These are phyloP conservation scores for Chromosphaera perkinsii DNA, from an alignment of 208 protist genomes.

Conservation along the genomic window DNA sequence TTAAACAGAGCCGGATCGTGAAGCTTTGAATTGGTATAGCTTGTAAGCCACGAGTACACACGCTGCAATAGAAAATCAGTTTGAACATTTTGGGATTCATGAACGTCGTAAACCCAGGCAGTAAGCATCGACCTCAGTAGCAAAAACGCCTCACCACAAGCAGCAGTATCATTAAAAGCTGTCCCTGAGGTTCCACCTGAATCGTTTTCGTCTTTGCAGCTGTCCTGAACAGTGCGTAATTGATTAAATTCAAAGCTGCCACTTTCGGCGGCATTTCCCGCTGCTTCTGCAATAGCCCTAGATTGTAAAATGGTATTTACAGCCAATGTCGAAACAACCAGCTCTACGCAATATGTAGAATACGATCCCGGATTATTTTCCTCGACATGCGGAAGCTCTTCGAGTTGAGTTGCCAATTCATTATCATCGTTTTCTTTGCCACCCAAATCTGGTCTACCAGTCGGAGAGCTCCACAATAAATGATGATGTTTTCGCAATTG, in stretches of 20 bases:
- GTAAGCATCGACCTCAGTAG: not conserved
- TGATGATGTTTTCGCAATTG: constrained; percentile 32
- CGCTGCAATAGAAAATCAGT: constrained; percentile 3
- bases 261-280: too few relatives aligned
- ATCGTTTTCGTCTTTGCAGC: too few relatives aligned
- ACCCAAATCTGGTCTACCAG: constrained; percentile 61
- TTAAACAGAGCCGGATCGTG: constrained; percentile 58
- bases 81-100: constrained; percentile 1
- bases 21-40: constrained; percentile 39
- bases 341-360: not conserved
- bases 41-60: constrained; percentile 53
- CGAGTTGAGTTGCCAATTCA: constrained; percentile 9
- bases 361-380: not conserved
- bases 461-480: constrained; percentile 57
- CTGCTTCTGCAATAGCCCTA: too few relatives aligned
- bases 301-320: too few relatives aligned
- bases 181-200: not conserved
- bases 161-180: not conserved
- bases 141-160: constrained; percentile 5
- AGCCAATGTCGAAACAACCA: too few relatives aligned
- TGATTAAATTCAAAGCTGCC: too few relatives aligned
- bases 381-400: not conserved
- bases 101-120: constrained; percentile 1
- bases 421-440: constrained; percentile 56
- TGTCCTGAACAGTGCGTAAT: too few relatives aligned